These are phyloP conservation scores for Penicillium riverlandense DNA, from an alignment of 495 filamentous ascomycete species.

Conservation along the genomic window DNA sequence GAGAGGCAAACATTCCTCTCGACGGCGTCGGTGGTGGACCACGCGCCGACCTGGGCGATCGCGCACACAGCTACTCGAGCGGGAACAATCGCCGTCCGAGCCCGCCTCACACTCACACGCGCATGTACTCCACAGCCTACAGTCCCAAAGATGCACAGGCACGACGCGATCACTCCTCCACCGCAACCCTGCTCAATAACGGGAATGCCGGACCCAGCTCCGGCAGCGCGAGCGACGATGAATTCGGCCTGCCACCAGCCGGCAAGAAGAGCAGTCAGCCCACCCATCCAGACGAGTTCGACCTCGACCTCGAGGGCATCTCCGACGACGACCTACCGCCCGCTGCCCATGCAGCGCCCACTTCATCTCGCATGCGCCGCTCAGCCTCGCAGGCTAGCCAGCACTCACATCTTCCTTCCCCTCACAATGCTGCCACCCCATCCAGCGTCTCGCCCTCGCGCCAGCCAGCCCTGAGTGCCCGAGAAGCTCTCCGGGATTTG, in stretches of 20 bases:
- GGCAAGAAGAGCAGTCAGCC: slow-evolving; percentile 57
- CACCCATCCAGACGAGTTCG: slow-evolving; percentile 46
- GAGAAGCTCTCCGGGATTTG: slow-evolving; percentile 64
- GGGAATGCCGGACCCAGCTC: slow-evolving; percentile 36
- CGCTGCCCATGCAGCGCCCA: slow-evolving; percentile 22
- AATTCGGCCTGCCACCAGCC: slow-evolving; percentile 32
- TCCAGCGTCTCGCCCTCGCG: slow-evolving; percentile 23
- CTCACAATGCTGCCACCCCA: slow-evolving; percentile 13
- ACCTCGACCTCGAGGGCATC: slow-evolving; percentile 31
- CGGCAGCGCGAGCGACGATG: slow-evolving; percentile 47
- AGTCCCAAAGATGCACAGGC: slow-evolving; percentile 27
- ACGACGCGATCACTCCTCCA: slow-evolving; percentile 32
- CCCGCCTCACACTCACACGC: slow-evolving; percentile 34
- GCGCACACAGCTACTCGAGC: slow-evolving; percentile 45
- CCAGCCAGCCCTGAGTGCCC: slow-evolving; percentile 36
- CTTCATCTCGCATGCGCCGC: slow-evolving; percentile 38
- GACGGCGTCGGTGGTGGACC: slow-evolving; percentile 35
- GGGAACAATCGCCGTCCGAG: slow-evolving; percentile 45
- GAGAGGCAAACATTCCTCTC: slow-evolving; percentile 48
- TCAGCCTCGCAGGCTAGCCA: slow-evolving; percentile 39
- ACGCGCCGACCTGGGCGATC: slow-evolving; percentile 21
- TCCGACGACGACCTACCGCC: slow-evolving; percentile 49
- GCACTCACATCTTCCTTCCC: slow-evolving; percentile 8
- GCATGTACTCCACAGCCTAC: slow-evolving; percentile 59
- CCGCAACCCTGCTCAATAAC: slow-evolving; percentile 28